These are phyloP conservation scores for Metschnikowia aberdeeniae DNA, from an alignment of 805 yeast species.

Conservation along the genomic window DNA sequence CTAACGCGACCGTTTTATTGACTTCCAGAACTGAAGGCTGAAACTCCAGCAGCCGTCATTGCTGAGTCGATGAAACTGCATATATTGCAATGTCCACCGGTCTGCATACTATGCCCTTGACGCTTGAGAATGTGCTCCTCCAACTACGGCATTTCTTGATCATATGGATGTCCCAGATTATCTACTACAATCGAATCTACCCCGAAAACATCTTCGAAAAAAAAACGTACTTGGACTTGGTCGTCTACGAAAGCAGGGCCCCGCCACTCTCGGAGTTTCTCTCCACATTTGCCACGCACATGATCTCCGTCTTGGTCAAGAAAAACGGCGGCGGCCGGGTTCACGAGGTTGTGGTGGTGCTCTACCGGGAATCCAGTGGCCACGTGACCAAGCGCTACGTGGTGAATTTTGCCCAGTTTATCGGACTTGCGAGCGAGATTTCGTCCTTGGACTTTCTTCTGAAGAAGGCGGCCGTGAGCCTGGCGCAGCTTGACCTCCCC, in stretches of 20 bases:
- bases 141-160: conserved; percentile 46
- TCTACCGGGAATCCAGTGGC: conserved; percentile 28
- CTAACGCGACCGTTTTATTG: too few species aligned
- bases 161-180: conserved; percentile 50
- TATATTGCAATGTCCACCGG: too few species aligned
- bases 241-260: conserved; percentile 41
- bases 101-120: conserved; percentile 11
- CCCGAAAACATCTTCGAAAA: conserved; percentile 46
- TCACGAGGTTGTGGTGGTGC: conserved; percentile 31
- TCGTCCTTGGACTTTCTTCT: conserved; percentile 14
- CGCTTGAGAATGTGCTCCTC: conserved; percentile 27
- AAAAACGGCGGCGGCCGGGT: conserved; percentile 25
- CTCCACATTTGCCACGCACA: conserved; percentile 30
- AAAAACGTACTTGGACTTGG: conserved; percentile 40
- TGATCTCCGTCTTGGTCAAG: conserved; percentile 18
- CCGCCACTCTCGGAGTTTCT: conserved; percentile 46
- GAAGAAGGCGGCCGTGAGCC: conserved; percentile 19
- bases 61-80: too few species aligned
- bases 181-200: conserved; percentile 52
- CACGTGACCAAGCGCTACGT: conserved; percentile 38
- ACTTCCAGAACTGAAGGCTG: too few species aligned
- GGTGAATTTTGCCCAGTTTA: conserved; percentile 29
- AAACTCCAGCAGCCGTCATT: too few species aligned
- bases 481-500: conserved; percentile 21
- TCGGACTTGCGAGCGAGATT: conserved; percentile 19